Base-by-base conservation (phyloP, 2,329 filamentous ascomycete genomes). In the Neonectria ditissima region DNA sequence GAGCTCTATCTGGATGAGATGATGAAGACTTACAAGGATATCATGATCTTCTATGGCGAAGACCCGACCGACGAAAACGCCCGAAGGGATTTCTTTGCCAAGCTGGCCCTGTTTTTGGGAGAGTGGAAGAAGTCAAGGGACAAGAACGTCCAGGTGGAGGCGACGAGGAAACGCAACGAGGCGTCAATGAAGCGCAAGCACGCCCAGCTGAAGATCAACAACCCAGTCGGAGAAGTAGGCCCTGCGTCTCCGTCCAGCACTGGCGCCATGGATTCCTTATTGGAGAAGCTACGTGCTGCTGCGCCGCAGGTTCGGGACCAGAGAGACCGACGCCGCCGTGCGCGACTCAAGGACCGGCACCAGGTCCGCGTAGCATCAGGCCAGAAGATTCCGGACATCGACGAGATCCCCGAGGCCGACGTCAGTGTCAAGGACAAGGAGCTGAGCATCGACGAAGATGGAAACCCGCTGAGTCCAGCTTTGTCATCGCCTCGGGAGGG, bases 71-170 rank as follows among this genome's bases (percentile, higher is more conserved):
- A 99, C 77, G 96, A 98, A 56, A 97, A 93, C 74, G 92, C 94
- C n/a, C 87, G 94, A 61, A 87, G 96, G 66, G 94, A 97, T 72
- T 99, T 99, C 86, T 99, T 99, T 77, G 84, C 91, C 68, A 98
- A 98, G 83, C 86, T 99, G 73, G 94, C 95, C 20, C 85, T 89
- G 58, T 99, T 99, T 82, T 87, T 99, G 72, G 82, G 85, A 32
- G 96, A 98, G 78, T 99, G 96, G 92, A 97, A 95, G 91, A 95
- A 91, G 87, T 97, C 94, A 32, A 89, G 90, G 70, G 93, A 97
- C 72, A 98, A 98, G 90, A 99, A 98, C 80, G 80, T 95, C 20
- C 78, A 85, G 30, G 79, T 93, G 65, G 96, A 99, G 80, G 94
- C 97, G 74, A 90, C 87, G 58, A 89, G 90, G 72, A 92, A 89